Evolutionary conservation across 768 basidiomycete species (phyloP).

Genomic region (Erythrobasidium yunnanense): DNA sequence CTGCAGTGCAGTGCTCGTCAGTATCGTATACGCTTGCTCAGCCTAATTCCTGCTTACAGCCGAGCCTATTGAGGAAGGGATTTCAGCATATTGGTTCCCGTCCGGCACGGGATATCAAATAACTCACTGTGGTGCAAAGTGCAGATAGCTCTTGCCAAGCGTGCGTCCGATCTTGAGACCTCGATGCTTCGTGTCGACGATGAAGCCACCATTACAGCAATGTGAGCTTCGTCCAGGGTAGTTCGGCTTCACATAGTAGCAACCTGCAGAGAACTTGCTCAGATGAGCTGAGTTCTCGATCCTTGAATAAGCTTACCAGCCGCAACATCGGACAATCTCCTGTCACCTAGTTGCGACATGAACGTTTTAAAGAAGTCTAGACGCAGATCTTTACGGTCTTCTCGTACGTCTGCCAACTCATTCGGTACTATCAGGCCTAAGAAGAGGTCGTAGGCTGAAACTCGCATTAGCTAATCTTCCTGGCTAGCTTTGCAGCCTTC

Average conservation of each 20-base stretch:
- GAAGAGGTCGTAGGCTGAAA: conserved; percentile 28
- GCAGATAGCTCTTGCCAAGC: conserved; percentile 65
- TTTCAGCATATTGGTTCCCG: too few species aligned
- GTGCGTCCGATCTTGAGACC: conserved; percentile 57
- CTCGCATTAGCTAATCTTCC: neutral
- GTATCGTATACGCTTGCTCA: too few species aligned
- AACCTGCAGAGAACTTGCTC: neutral
- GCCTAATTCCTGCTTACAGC: too few species aligned
- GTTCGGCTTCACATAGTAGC: conserved; percentile 38
- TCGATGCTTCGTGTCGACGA: conserved; percentile 55
- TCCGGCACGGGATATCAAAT: neutral
- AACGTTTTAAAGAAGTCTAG: neutral
- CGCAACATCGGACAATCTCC: conserved; percentile 1
- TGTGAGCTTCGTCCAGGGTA: conserved; percentile 39
- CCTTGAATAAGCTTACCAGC: neutral
- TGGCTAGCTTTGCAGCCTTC: neutral
- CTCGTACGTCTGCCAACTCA: neutral
- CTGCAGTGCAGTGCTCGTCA: conserved; percentile 33
- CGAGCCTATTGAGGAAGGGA: too few species aligned
- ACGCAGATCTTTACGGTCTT: neutral
- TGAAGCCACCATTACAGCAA: conserved; percentile 85
- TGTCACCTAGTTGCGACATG: neutral
- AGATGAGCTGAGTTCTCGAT: neutral
- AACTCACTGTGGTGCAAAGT: conserved; percentile 72
- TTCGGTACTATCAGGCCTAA: conserved; percentile 15